Conservation (phyloP, 805 yeast genomes). For the Ogataea methylovora region DNA sequence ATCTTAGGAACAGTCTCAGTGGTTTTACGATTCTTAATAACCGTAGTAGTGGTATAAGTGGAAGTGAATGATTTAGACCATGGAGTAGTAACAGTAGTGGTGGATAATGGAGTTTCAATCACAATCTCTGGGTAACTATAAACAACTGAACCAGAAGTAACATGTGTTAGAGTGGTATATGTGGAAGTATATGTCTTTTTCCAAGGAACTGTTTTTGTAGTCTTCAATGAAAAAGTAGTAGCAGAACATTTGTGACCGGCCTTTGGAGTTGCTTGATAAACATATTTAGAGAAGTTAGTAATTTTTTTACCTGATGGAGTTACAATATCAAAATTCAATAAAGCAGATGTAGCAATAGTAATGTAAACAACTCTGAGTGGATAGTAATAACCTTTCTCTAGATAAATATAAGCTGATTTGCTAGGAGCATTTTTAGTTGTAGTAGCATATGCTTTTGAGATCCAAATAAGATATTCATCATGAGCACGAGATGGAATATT, state of each 20-base stretch:
- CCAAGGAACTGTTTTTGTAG: background rate
- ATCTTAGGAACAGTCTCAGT: background rate
- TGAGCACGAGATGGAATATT: slow-evolving; percentile 1
- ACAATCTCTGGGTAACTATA: background rate
- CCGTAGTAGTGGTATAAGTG: background rate
- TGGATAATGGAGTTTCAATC: background rate
- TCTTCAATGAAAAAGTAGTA: background rate
- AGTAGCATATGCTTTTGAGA: background rate
- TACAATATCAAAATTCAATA: background rate
- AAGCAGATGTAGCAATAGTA: background rate
- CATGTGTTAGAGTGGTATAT: background rate
- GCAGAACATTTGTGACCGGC: background rate
- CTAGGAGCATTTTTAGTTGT: slow-evolving; percentile 2
- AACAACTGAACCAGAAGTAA: background rate
- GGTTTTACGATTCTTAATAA: background rate
- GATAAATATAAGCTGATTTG: slow-evolving; percentile 1
- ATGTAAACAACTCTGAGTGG: slow-evolving; percentile 3
- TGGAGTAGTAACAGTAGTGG: background rate
- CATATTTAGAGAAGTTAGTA: background rate
- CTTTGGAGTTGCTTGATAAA: background rate
- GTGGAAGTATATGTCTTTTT: background rate
- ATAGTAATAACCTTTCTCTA: slow-evolving; percentile 1
- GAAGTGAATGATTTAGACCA: background rate
- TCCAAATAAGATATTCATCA: slow-evolving; percentile 5
- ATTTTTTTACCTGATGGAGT: slow-evolving; percentile 1